Conservation (phyloP, 2,329 filamentous ascomycete genomes). For the Penicillium crustosum region DNA sequence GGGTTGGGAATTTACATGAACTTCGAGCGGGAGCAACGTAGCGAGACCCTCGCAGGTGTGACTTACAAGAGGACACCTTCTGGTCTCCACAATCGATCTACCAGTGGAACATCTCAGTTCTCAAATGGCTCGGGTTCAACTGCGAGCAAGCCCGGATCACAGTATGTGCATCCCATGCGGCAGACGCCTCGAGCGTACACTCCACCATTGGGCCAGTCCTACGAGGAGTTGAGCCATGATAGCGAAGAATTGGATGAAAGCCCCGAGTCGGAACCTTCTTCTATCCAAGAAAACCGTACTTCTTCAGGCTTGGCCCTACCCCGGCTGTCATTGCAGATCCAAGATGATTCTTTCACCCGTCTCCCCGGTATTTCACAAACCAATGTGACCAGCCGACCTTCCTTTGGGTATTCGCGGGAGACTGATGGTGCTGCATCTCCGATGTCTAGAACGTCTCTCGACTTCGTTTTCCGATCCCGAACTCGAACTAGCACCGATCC, state of each 20-base stretch:
- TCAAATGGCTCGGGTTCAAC: constrained; percentile 49
- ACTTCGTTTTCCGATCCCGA: constrained; percentile 55
- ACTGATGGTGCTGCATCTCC: constrained; percentile 54
- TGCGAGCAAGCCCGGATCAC: constrained; percentile 50
- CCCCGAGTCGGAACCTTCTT: constrained; percentile 44
- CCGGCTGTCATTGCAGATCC: constrained; percentile 39
- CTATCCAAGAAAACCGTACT: constrained; percentile 29
- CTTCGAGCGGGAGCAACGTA: constrained; percentile 31
- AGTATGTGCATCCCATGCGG: constrained; percentile 57
- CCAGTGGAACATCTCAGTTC: constrained; percentile 56
- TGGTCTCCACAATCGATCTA: constrained; percentile 52
- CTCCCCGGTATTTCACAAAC: constrained; percentile 54
- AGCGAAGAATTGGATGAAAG: constrained; percentile 47
- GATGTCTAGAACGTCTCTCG: constrained; percentile 56
- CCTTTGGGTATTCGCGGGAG: constrained; percentile 51
- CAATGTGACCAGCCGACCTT: constrained; percentile 51
- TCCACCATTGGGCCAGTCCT: constrained; percentile 52
- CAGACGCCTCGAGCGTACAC: constrained; percentile 57
- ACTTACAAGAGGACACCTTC: constrained; percentile 43
- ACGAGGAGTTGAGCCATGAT: constrained; percentile 50
- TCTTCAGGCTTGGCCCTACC: constrained; percentile 28
- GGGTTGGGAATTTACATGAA: constrained; percentile 55
- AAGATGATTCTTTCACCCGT: constrained; percentile 46
- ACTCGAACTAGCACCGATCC: constrained; percentile 53
- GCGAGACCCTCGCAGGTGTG: constrained; percentile 42